Base-by-base conservation (phyloP, 768 basidiomycete genomes). In the Tylopilus sp. region DNA sequence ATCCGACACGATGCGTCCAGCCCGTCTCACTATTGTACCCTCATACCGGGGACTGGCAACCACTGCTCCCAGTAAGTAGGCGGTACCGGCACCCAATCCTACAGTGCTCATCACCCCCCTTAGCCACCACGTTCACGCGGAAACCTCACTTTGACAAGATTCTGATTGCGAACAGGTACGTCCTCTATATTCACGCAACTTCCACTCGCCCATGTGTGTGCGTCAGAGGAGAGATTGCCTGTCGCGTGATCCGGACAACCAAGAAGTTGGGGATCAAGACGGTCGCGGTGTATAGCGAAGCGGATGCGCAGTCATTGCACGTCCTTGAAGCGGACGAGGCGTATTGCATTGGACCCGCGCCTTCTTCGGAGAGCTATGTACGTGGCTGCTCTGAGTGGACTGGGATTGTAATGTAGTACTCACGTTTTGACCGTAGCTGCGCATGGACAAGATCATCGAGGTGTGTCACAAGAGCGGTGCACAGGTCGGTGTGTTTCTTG, bases 331-430 rank as follows among this genome's bases (percentile, higher is more conserved):
- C 91, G 5, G 91, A 93, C 59, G 90, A 93, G 62, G 89, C 91
- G n/a, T 90, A 87, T 60, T 90, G 87, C 57, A 92, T 98, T 36
- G 95, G 94, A 1, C 91, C 91, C n/a, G 88, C 94, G 1, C 85
- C 86, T 1, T 93, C 91, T 1, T 71, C 85, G 0, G 86, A 94
- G 66, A 93, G 90, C 64, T 97, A 98, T 72, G 92, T 93, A 52
- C 67, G 88, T 78, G 11, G 22, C 30, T 52, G 15, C 26, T 35
- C 11, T 12, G 36, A 26, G 17, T 1, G 20, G 7, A 13, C 20
- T 30, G 17, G 38, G 6, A 17, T n/a, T 3, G 17, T 5, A 8
- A 38, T 31, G 22, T 3, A 26, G 30, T 38, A 10, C 20, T 62
- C 56, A 61, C 51, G 2, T 4, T 7, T n/a, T 40, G 18, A 38